Evolutionary conservation across 306 rosid species (phyloP), one percentile per base, ranked within the genome.

Genomic region (Cyamopsis tetragonoloba): DNA sequence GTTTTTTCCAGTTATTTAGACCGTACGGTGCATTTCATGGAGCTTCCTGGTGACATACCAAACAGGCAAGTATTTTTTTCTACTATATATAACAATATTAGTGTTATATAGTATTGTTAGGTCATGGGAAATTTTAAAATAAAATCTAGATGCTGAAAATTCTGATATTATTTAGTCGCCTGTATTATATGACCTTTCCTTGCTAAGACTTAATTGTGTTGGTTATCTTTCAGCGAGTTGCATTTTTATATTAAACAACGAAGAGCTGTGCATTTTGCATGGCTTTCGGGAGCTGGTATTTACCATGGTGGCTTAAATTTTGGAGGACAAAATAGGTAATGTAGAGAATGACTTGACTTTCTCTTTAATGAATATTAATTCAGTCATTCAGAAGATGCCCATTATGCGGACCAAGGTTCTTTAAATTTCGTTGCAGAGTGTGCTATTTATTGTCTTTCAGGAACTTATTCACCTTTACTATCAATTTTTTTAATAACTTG

Each of bases 211-310:
- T 73, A 70, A 54, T 23, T 41, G 11, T 44, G 39, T 65, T 76
- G 70, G 41, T 72, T 66, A 54, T 68, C 42, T 75, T 78, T 78
- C 93, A 92, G 97, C 66, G 98, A 93, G 82, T 79, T 93, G 79
- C 96, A 86, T 77, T 93, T 87, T 86, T 93, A 72, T 84, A 84
- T 89, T 61, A 89, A 93, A 84, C 98, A 93, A 85, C 83, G 97
- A 79, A 85, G 98, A 86, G 97, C 98, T 20, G 72, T 83, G 19
- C 97, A 93, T 86, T 93, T 93, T 84, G 97, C 97, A 55, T 93
- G 98, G 98, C 98, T 93, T 73, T 93, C 96, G 77, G 98, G 97
- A 69, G 97, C 97, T 79, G 98, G 98, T 59, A 89, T 89, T 59
- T 93, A 93, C 86, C 89, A 93, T 13, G 98, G 97, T 55, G 81